A percentile compares a stretch with the other conserved stretches of the same genome.
Conservation (phyloP, 1,284 basidiomycete species). For the Ustilago nuda region DNA sequence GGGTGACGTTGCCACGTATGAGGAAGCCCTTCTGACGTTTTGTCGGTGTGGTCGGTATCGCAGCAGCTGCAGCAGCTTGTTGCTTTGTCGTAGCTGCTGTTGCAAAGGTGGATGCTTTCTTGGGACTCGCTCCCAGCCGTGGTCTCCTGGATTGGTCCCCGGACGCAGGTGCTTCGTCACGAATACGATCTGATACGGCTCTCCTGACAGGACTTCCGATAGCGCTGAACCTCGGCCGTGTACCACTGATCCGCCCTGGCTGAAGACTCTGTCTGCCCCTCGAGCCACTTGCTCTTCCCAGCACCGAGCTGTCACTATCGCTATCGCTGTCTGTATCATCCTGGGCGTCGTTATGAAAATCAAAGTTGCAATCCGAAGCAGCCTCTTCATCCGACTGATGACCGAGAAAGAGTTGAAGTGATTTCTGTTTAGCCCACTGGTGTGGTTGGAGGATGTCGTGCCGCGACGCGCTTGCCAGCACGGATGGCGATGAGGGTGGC, state of each 20-base stretch:
- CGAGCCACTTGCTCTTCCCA: constrained; percentile 12
- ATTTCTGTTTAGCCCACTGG: constrained; percentile 27
- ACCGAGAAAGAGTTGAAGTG: constrained; percentile 43
- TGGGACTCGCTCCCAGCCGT: constrained; percentile 8
- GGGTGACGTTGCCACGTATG: constrained; percentile 58
- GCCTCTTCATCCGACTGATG: constrained; percentile 38
- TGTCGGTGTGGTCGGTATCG: constrained; percentile 33
- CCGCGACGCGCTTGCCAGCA: constrained; percentile 47
- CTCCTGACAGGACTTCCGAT: background rate
- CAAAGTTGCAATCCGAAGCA: constrained; percentile 17
- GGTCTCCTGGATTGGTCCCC: background rate
- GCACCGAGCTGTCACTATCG: constrained; percentile 5
- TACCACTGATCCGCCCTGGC: constrained; percentile 8
- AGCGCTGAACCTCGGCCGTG: background rate
- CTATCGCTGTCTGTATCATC: constrained; percentile 18
- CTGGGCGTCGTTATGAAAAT: background rate
- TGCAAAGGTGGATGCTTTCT: constrained; percentile 17
- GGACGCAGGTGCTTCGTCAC: background rate
- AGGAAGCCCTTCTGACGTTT: constrained; percentile 41
- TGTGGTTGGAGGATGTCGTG: constrained; percentile 42
- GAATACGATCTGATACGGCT: background rate
- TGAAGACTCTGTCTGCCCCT: constrained; percentile 7
- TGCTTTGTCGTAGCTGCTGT: constrained; percentile 13
- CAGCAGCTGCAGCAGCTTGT: constrained; percentile 20
- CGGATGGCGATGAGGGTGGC: constrained; percentile 41